Conservation (phyloP, 2,329 filamentous ascomycete species). For the Emmonsiellopsis sp. region DNA sequence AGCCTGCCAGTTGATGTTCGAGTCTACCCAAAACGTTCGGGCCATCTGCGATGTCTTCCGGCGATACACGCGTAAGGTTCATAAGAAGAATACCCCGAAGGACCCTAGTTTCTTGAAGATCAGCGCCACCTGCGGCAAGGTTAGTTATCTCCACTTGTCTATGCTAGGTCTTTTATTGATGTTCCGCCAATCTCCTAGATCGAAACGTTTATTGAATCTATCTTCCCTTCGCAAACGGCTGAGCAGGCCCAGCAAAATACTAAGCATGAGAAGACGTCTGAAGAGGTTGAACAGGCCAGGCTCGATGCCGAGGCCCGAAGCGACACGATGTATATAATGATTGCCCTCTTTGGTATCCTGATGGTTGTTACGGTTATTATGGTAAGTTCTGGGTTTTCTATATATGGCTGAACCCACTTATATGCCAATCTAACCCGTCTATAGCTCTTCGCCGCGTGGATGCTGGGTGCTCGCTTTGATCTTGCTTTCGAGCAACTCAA, state of each 20-base stretch:
- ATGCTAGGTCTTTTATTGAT: constrained; percentile 1
- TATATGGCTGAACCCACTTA: too few relatives aligned
- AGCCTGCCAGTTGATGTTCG: constrained; percentile 81
- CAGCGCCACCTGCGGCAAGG: constrained; percentile 79
- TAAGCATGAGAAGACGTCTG: constrained; percentile 47
- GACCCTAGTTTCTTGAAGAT: constrained; percentile 91
- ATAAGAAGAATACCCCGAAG: constrained; percentile 85
- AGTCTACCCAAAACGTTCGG: constrained; percentile 83
- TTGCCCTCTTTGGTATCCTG: constrained; percentile 58
- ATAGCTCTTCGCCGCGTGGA: constrained; percentile 68
- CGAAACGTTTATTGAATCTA: constrained; percentile 87
- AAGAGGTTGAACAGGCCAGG: constrained; percentile 42
- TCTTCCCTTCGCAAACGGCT: constrained; percentile 78
- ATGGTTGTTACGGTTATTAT: constrained; percentile 63
- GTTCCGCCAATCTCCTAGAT: constrained; percentile 45
- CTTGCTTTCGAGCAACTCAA: constrained; percentile 50
- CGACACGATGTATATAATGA: constrained; percentile 12
- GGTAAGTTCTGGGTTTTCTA: constrained; percentile 47
- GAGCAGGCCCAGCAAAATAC: constrained; percentile 42
- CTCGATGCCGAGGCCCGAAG: constrained; percentile 30
- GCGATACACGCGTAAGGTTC: constrained; percentile 68
- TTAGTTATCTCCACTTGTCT: constrained; percentile 30
- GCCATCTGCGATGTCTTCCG: constrained; percentile 75
- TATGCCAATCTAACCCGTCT: neutral
- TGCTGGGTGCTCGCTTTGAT: constrained; percentile 76